Evolutionary conservation across 2,329 filamentous ascomycete genomes (phyloP).

Genomic region (Kalaharituber pfeilii): DNA sequence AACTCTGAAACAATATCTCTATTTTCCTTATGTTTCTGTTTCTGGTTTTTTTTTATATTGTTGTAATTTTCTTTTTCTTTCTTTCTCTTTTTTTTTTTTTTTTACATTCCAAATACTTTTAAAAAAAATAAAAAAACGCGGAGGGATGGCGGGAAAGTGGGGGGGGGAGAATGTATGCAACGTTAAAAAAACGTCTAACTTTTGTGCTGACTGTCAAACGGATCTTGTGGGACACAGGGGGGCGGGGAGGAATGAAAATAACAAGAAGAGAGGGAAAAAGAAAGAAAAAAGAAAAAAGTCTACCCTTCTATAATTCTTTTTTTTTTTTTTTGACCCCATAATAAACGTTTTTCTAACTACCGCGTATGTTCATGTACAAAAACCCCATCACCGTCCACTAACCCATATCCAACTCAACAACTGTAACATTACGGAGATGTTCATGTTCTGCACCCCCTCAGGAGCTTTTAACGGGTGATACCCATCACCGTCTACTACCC

Average conservation of each 20-base stretch:
- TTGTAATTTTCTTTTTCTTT: not conserved
- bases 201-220: too few species aligned
- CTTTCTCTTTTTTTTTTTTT: not conserved
- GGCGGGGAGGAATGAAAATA: constrained; percentile 2
- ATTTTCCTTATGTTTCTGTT: not conserved
- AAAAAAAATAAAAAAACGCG: too few species aligned
- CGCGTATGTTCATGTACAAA: too few species aligned
- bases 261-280: not conserved
- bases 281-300: constrained; percentile 10
- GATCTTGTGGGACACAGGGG: too few species aligned
- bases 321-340: not conserved
- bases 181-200: not conserved
- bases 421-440: too few species aligned
- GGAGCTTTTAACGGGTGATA: too few species aligned
- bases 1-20: not conserved
- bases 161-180: not conserved
- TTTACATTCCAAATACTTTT: not conserved
- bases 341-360: too few species aligned
- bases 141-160: not conserved
- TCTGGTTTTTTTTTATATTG: not conserved
- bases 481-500: too few species aligned
- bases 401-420: too few species aligned
- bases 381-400: too few species aligned
- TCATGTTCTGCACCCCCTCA: too few species aligned
- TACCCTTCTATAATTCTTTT: not conserved